These are phyloP conservation scores for Solanum hybrid DNA, from an alignment of 305 asterid genomes.

Conservation along the genomic window DNA sequence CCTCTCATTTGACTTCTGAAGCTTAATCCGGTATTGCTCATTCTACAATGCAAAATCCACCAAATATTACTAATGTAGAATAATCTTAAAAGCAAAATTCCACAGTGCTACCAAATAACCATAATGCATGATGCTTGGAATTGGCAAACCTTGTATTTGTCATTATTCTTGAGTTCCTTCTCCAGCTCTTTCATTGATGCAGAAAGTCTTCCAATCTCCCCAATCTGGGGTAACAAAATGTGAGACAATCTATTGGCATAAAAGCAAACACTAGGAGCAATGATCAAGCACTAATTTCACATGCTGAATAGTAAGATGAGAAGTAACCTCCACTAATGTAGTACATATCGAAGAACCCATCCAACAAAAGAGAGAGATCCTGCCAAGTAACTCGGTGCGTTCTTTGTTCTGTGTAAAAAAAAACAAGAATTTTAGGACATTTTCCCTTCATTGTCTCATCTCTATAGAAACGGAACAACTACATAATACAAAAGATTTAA, in stretches of 20 bases:
- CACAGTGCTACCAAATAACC: not conserved
- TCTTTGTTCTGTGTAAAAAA: slow-evolving; percentile 65
- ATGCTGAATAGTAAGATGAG: not conserved
- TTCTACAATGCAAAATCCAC: slow-evolving; percentile 30
- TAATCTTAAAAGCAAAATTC: not conserved
- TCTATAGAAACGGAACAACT: not conserved
- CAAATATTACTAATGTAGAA: slow-evolving; percentile 2
- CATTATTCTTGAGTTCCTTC: slow-evolving; percentile 59
- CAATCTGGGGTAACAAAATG: slow-evolving; percentile 37
- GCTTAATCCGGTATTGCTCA: slow-evolving; percentile 50
- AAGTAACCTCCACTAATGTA: slow-evolving; percentile 68
- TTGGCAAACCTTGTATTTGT: slow-evolving; percentile 55
- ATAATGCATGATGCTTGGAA: not conserved
- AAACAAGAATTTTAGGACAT: not conserved
- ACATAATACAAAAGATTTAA: not conserved
- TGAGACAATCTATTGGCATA: not conserved
- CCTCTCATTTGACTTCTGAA: slow-evolving; percentile 68
- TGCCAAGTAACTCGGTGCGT: slow-evolving; percentile 63
- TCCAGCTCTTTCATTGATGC: slow-evolving; percentile 66
- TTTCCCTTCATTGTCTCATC: not conserved
- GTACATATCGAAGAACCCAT: slow-evolving; percentile 65
- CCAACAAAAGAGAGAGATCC: slow-evolving; percentile 92
- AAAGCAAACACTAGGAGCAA: not conserved
- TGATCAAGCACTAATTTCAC: not conserved
- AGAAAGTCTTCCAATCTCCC: slow-evolving; percentile 82